phyloP scores from a whole-genome alignment of 352 stramenopile genomes.

The Globisporangium mamillatum region DNA sequence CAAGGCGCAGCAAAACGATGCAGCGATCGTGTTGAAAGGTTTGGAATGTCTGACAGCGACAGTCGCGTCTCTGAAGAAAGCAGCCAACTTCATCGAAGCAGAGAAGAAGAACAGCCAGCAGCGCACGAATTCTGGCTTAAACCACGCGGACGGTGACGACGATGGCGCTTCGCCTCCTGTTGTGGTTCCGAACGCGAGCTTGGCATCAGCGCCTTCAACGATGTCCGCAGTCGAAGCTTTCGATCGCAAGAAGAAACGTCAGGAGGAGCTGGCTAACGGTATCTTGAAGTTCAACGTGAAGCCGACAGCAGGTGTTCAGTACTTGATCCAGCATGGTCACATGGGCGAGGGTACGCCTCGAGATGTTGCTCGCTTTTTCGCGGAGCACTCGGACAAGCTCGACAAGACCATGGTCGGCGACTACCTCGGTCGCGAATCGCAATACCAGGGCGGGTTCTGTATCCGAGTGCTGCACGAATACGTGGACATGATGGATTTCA shows the following conservation, averaged over 20 bases:
- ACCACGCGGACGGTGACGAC: conserved; percentile 46
- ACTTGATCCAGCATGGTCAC: conserved; percentile 90
- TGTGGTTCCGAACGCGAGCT: conserved; percentile 20
- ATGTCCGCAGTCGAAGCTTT: conserved; percentile 93
- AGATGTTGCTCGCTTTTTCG: conserved; percentile 94
- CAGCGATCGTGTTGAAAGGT: conserved; percentile 71
- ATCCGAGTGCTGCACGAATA: conserved; percentile 96
- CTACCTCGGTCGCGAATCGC: conserved; percentile 95
- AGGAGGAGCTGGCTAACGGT: conserved; percentile 96
- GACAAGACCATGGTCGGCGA: conserved; percentile 98
- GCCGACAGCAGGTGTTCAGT: conserved; percentile 89
- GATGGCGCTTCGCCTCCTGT: conserved; percentile 22
- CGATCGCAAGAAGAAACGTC: conserved; percentile 94
- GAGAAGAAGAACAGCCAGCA: conserved; percentile 45
- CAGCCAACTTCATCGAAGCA: conserved; percentile 68
- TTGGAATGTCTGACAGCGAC: conserved; percentile 94
- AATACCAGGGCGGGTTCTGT: conserved; percentile 93
- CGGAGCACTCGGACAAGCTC: conserved; percentile 90
- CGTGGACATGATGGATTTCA: conserved; percentile 96
- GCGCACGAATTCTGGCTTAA: conserved; percentile 20
- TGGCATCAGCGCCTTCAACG: conserved; percentile 26
- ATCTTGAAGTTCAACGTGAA: conserved; percentile 99
- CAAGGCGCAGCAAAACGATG: conserved; percentile 73
- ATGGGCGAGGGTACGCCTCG: conserved; percentile 88
- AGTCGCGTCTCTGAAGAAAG: conserved; percentile 90